phyloP scores from a whole-genome alignment of 371 early-diverging fungal species.

The Smittium culicis region DNA sequence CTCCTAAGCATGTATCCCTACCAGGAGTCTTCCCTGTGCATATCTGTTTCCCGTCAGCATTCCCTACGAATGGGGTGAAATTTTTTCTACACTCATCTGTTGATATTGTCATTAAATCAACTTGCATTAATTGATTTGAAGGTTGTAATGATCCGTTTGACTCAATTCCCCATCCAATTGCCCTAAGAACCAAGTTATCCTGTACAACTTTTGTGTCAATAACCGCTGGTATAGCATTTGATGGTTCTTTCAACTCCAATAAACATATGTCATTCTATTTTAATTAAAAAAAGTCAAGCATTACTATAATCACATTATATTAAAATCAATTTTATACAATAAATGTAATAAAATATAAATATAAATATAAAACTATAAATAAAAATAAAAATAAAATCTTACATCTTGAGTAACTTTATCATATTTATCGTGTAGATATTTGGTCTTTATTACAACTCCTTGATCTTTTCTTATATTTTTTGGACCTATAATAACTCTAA shows the following conservation, averaged over 20 bases:
- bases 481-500: background rate
- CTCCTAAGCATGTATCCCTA: conserved; percentile 27
- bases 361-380: background rate
- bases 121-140: background rate
- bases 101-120: background rate
- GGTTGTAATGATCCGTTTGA: background rate
- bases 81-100: background rate
- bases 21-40: conserved; percentile 24
- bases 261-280: conserved; percentile 5
- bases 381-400: conserved; percentile 6
- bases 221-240: background rate
- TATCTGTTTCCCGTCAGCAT: conserved; percentile 10
- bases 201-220: background rate
- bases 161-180: conserved; percentile 2
- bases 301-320: background rate
- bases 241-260: background rate
- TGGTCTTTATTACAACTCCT: background rate
- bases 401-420: background rate
- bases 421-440: background rate
- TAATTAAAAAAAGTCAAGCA: too few relatives aligned
- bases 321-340: background rate
- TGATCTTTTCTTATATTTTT: background rate
- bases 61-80: background rate
- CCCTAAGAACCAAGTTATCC: background rate
- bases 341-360: background rate